Percentiles rank a stretch among this genome's conserved stretches.
phyloP scores from a whole-genome alignment of 2,329 filamentous ascomycete species.

The Penicillium sp. region DNA sequence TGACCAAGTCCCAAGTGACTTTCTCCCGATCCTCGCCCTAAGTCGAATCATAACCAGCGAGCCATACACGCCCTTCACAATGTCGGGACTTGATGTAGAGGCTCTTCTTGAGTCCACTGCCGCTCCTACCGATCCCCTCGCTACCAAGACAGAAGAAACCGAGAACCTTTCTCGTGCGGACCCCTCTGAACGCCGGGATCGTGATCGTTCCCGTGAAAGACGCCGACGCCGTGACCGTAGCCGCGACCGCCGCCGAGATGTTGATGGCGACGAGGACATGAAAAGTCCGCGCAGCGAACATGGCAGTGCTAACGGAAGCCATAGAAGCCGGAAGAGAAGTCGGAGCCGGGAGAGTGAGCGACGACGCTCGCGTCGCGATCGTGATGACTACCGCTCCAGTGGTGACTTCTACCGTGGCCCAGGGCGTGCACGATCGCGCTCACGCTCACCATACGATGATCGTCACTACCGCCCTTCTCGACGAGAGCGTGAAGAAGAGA shows the following conservation, averaged over 20 bases:
- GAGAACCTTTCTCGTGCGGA: constrained; percentile 62
- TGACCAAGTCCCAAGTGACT: constrained; percentile 46
- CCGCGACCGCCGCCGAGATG: constrained; percentile 57
- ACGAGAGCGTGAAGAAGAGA: constrained; percentile 53
- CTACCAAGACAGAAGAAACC: constrained; percentile 54
- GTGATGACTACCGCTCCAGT: constrained; percentile 55
- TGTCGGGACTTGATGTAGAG: constrained; percentile 81
- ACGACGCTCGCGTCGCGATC: constrained; percentile 72
- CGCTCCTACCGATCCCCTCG: constrained; percentile 51
- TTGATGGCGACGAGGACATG: constrained; percentile 61
- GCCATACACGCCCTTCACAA: constrained; percentile 44
- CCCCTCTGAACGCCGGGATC: constrained; percentile 58
- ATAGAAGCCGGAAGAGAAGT: constrained; percentile 80
- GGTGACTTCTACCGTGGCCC: constrained; percentile 73
- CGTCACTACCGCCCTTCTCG: constrained; percentile 57
- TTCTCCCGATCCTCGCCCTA: constrained; percentile 33
- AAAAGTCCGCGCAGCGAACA: constrained; percentile 74
- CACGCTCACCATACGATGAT: constrained; percentile 70
- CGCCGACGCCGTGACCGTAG: constrained; percentile 64
- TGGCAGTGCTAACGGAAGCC: constrained; percentile 68
- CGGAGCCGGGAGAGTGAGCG: constrained; percentile 76
- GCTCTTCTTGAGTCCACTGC: constrained; percentile 86
- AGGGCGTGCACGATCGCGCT: constrained; percentile 68
- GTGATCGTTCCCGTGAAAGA: constrained; percentile 61
- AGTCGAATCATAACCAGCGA: constrained; percentile 16